Evolutionary conservation across 805 yeast species (phyloP).

Genomic region (Kazachstania africana): DNA sequence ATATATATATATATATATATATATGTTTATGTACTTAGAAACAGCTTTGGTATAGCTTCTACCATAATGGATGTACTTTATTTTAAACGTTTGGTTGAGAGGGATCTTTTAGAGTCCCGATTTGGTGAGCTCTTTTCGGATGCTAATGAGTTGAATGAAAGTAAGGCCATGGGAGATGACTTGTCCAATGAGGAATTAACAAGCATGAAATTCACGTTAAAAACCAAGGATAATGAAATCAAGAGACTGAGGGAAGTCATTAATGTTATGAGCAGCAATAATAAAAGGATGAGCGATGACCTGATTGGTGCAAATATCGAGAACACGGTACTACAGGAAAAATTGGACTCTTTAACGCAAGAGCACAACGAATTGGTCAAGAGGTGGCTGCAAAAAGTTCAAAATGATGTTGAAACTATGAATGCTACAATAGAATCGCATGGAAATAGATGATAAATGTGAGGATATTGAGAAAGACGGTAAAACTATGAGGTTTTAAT

Average conservation of each 20-base stretch:
- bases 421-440: conserved; percentile 25
- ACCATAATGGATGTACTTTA: too few relatives aligned
- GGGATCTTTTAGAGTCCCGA: too few relatives aligned
- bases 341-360: conserved; percentile 27
- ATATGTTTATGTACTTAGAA: too few relatives aligned
- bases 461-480: too few relatives aligned
- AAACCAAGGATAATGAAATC: conserved; percentile 16
- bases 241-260: conserved; percentile 19
- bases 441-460: not conserved
- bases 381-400: conserved; percentile 50
- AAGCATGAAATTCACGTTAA: conserved; percentile 1
- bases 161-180: too few relatives aligned
- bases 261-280: conserved; percentile 39
- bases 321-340: conserved; percentile 27
- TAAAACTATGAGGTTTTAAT: too few relatives aligned
- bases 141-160: too few relatives aligned
- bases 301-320: conserved; percentile 50
- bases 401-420: conserved; percentile 47
- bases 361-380: conserved; percentile 42
- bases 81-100: too few relatives aligned
- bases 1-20: too few relatives aligned
- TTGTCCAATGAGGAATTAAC: not conserved
- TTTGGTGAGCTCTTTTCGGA: too few relatives aligned
- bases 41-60: too few relatives aligned
- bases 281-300: conserved; percentile 57